Conservation (phyloP, 1,284 basidiomycete species). For the Malassezia sympodialis region DNA sequence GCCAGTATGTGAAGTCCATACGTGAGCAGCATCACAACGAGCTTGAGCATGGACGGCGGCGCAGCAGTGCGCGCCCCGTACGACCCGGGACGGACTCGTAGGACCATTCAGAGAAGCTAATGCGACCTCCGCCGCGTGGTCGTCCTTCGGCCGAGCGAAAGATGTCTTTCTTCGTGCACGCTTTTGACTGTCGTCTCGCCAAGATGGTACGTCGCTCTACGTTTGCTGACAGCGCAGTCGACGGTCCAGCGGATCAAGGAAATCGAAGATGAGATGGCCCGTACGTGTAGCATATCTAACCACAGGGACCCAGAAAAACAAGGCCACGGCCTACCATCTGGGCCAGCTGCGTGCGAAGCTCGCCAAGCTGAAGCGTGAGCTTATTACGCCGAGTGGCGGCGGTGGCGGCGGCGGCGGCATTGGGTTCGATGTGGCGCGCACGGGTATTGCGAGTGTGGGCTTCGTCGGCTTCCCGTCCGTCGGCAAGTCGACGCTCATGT, state of each 20-base stretch:
- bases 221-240: conserved; percentile 17
- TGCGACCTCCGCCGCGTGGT: neutral
- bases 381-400: conserved; percentile 70
- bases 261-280: conserved; percentile 47
- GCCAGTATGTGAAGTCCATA: conserved; percentile 6
- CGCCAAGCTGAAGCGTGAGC: conserved; percentile 87
- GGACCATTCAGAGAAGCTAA: neutral
- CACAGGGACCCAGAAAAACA: conserved; percentile 80
- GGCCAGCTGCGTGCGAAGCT: conserved; percentile 97
- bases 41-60: neutral
- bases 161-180: conserved; percentile 1
- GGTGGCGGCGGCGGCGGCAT: conserved; percentile 63
- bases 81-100: neutral
- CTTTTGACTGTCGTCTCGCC: neutral
- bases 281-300: conserved; percentile 11
- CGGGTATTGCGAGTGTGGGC: conserved; percentile 88
- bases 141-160: conserved; percentile 13
- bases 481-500: conserved; percentile 79
- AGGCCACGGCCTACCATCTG: conserved; percentile 66
- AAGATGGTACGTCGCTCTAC: conserved; percentile 9
- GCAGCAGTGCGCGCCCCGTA: neutral
- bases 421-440: conserved; percentile 86
- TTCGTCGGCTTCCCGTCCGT: conserved; percentile 50
- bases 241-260: conserved; percentile 46
- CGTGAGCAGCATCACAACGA: neutral